These are phyloP conservation scores for Achaetomium macrosporum DNA, from an alignment of 2,329 filamentous ascomycete genomes.

Conservation along the genomic window DNA sequence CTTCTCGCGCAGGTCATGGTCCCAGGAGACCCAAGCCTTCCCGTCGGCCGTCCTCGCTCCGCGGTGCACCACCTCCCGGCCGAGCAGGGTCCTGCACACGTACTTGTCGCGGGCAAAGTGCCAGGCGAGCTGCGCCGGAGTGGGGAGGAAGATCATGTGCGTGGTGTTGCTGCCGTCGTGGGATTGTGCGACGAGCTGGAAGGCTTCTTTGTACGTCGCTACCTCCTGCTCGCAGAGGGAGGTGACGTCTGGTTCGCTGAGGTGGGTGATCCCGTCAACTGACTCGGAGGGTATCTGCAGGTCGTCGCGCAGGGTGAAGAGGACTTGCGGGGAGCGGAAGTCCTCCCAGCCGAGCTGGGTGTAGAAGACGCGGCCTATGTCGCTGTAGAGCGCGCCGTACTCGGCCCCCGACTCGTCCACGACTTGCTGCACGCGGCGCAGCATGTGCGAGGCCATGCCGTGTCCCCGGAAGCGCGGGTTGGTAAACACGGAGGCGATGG, in stretches of 20 bases:
- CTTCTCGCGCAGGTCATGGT: slow-evolving; percentile 31
- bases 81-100: slow-evolving; percentile 22
- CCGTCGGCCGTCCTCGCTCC: slow-evolving; percentile 27
- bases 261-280: no score
- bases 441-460: slow-evolving; percentile 32
- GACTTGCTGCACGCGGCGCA: slow-evolving; percentile 28
- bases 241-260: slow-evolving; percentile 22
- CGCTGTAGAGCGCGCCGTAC: slow-evolving; percentile 34
- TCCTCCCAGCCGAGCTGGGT: slow-evolving; percentile 32
- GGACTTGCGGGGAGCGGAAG: slow-evolving; percentile 28
- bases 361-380: slow-evolving; percentile 28
- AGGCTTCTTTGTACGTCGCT: slow-evolving; percentile 22
- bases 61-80: slow-evolving; percentile 16
- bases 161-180: slow-evolving; percentile 23
- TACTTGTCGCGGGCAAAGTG: slow-evolving; percentile 30
- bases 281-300: no score
- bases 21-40: slow-evolving; percentile 31
- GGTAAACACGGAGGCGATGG: slow-evolving; percentile 34
- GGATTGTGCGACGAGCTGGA: slow-evolving; percentile 8
- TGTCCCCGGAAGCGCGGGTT: slow-evolving; percentile 29
- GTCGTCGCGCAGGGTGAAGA: slow-evolving; percentile 25
- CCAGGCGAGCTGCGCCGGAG: slow-evolving; percentile 27
- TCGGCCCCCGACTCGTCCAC: slow-evolving; percentile 28
- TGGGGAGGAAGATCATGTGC: slow-evolving; percentile 31
- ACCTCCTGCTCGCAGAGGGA: slow-evolving; percentile 26